Conservation (phyloP, 495 filamentous ascomycete species). For the Corynascus novoguineensis region DNA sequence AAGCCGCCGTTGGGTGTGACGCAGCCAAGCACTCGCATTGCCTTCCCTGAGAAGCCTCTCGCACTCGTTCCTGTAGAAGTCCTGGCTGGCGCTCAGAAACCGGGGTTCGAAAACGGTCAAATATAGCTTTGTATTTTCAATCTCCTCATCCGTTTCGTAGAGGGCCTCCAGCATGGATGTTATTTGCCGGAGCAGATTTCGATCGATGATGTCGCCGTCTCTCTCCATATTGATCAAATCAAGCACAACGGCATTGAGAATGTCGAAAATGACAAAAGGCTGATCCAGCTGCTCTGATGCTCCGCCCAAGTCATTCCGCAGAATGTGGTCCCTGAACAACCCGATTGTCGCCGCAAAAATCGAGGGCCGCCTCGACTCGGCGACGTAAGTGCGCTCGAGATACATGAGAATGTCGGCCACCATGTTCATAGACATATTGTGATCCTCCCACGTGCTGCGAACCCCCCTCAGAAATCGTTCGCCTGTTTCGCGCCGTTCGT, state of each 20-base stretch:
- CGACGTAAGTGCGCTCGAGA: slow-evolving; percentile 79
- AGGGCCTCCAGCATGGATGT: slow-evolving; percentile 88
- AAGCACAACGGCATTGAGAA: slow-evolving; percentile 75
- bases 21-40: slow-evolving; percentile 78
- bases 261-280: slow-evolving; percentile 53
- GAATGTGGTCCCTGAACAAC: slow-evolving; percentile 77
- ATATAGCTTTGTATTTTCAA: slow-evolving; percentile 74
- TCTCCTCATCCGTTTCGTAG: slow-evolving; percentile 72
- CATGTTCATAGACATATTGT: slow-evolving; percentile 94
- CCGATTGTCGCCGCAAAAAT: slow-evolving; percentile 82
- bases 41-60: slow-evolving; percentile 65
- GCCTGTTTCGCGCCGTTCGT: slow-evolving; percentile 71
- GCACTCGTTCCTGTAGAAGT: slow-evolving; percentile 75
- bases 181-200: slow-evolving; percentile 71
- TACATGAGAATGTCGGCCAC: slow-evolving; percentile 97
- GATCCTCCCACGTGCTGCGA: slow-evolving; percentile 76
- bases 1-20: slow-evolving; percentile 66
- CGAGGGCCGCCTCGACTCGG: slow-evolving; percentile 64
- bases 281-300: slow-evolving; percentile 24
- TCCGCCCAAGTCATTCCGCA: slow-evolving; percentile 45
- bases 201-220: slow-evolving; percentile 84
- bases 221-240: slow-evolving; percentile 91
- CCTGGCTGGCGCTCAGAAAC: slow-evolving; percentile 62
- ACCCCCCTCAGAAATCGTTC: slow-evolving; percentile 76
- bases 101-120: slow-evolving; percentile 73